phyloP scores from a whole-genome alignment of 352 stramenopile genomes.

The Thalassiosira allenii region DNA sequence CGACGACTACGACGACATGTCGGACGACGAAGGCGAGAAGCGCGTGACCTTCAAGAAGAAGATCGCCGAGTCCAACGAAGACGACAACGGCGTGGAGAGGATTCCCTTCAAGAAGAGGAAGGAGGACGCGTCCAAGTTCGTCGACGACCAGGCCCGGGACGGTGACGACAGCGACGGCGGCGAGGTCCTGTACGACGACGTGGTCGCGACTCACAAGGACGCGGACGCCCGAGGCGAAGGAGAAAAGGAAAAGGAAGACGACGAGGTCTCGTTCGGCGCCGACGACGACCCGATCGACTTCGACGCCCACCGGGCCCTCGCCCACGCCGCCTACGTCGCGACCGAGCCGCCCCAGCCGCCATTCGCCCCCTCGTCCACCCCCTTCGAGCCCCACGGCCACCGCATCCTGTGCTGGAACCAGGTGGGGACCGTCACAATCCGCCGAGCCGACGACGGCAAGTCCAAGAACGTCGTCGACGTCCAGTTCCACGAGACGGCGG shows the following conservation, averaged over 20 bases:
- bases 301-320: neutral
- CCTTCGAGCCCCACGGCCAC: slow-evolving; percentile 60
- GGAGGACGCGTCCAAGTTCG: slow-evolving; percentile 46
- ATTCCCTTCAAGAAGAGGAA: neutral
- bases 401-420: slow-evolving; percentile 86
- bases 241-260: slow-evolving; percentile 26
- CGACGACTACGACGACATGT: slow-evolving; percentile 48
- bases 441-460: slow-evolving; percentile 50
- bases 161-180: slow-evolving; percentile 37
- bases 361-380: slow-evolving; percentile 78
- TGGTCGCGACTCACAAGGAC: neutral
- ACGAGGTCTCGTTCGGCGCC: slow-evolving; percentile 40
- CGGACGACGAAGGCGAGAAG: neutral
- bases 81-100: neutral
- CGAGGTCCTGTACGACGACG: slow-evolving; percentile 31
- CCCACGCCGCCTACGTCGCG: slow-evolving; percentile 5
- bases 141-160: slow-evolving; percentile 72
- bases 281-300: slow-evolving; percentile 31
- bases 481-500: slow-evolving; percentile 72
- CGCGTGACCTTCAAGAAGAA: neutral
- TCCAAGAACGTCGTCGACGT: slow-evolving; percentile 71
- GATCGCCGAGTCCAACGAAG: neutral
- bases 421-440: slow-evolving; percentile 67
- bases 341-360: slow-evolving; percentile 55
- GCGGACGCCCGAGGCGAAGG: neutral